Conservation (phyloP, 306 rosid genomes). For the Prunus dulcis region DNA sequence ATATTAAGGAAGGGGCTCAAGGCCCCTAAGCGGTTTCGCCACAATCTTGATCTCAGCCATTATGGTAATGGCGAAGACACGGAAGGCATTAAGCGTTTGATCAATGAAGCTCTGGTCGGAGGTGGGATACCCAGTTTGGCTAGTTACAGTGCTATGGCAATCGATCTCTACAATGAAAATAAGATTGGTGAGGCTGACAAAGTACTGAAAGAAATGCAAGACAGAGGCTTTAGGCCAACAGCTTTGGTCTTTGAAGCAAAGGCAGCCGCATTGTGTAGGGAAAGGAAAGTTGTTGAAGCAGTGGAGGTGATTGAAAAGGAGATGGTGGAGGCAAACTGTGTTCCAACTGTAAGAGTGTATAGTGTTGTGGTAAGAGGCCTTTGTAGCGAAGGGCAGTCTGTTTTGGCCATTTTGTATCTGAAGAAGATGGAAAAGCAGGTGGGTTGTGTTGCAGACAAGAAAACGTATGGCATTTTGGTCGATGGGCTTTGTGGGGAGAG, state of each 20-base stretch:
- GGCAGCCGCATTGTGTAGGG: conserved; percentile 24
- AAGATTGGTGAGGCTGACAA: conserved; percentile 27
- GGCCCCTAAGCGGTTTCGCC: conserved; percentile 25
- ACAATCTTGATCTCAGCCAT: conserved; percentile 19
- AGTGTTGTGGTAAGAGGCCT: conserved; percentile 27
- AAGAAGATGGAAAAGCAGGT: conserved; percentile 31
- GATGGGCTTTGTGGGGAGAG: conserved; percentile 33
- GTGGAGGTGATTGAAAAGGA: conserved; percentile 35
- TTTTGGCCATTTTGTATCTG: conserved; percentile 20
- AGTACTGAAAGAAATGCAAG: conserved; percentile 24
- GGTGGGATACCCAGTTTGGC: conserved; percentile 43
- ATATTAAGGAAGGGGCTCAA: conserved; percentile 41
- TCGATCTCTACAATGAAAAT: conserved; percentile 36
- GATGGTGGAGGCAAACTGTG: conserved; percentile 26
- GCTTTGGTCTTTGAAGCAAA: conserved; percentile 35
- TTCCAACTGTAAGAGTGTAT: conserved; percentile 28
- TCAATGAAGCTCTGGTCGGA: conserved; percentile 36
- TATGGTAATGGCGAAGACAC: conserved; percentile 8
- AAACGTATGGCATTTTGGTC: conserved; percentile 23
- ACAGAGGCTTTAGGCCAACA: conserved; percentile 34
- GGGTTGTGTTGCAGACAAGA: conserved; percentile 31
- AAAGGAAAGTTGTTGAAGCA: conserved; percentile 34
- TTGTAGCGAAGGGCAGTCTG: conserved; percentile 26
- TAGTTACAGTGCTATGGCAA: conserved; percentile 34
- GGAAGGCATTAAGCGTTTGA: conserved; percentile 17